A percentile compares a stretch with the other conserved stretches of the same genome.
These are phyloP conservation scores for Claviceps africana DNA, from an alignment of 2,329 filamentous ascomycete species.

Conservation along the genomic window DNA sequence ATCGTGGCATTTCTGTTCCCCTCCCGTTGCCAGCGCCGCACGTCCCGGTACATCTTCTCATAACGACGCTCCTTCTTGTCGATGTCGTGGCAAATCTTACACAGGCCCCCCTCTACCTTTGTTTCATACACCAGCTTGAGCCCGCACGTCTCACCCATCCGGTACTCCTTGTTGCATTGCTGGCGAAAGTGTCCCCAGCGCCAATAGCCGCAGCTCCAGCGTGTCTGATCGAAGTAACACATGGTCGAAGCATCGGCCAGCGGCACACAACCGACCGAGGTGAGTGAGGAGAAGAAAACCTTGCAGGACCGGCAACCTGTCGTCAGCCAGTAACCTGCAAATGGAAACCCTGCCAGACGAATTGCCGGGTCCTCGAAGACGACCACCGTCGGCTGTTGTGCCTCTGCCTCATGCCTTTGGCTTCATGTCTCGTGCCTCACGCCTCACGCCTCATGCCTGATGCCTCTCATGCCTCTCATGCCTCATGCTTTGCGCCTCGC, in stretches of 20 bases:
- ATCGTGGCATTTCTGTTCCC: conserved; percentile 62
- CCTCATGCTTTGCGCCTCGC: no score
- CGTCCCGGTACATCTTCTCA: conserved; percentile 59
- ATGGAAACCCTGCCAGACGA: conserved; percentile 1
- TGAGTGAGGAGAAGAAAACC: conserved; percentile 2
- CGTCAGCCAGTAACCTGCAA: conserved; percentile 9
- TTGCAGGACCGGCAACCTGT: conserved; percentile 8
- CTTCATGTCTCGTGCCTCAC: background rate
- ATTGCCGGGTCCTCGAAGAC: background rate
- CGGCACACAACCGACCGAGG: conserved; percentile 6
- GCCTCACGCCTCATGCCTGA: background rate
- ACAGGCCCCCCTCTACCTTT: conserved; percentile 47
- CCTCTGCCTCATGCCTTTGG: background rate
- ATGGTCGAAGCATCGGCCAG: conserved; percentile 35
- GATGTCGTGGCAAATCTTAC: conserved; percentile 79
- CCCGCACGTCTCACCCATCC: conserved; percentile 90
- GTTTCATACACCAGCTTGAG: conserved; percentile 79
- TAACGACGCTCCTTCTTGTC: conserved; percentile 69
- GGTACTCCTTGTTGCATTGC: conserved; percentile 89
- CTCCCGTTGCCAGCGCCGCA: conserved; percentile 64
- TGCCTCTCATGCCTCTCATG: no score
- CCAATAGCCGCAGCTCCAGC: conserved; percentile 78
- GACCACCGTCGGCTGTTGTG: no score
- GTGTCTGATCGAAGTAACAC: conserved; percentile 93
- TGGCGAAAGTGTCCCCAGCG: conserved; percentile 88